Conservation (phyloP, 371 early-diverging fungal genomes). For the Catenaria anguillulae region DNA sequence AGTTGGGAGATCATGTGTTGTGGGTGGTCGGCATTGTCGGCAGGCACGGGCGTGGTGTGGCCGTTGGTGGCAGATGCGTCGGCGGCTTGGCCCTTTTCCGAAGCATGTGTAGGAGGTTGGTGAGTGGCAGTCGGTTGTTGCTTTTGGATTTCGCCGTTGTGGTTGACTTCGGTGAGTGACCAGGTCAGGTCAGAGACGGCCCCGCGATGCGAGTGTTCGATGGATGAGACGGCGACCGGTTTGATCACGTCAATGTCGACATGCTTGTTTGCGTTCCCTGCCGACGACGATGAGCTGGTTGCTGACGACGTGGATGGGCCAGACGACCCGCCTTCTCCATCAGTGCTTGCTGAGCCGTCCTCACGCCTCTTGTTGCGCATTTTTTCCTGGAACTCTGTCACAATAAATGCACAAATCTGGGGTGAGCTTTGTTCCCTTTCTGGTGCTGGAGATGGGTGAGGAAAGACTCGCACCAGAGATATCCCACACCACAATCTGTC, state of each 20-base stretch:
- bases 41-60: too few species aligned
- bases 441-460: too few species aligned
- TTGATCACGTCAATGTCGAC: slow-evolving; percentile 20
- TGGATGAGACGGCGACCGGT: slow-evolving; percentile 28
- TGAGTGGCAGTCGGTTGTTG: too few species aligned
- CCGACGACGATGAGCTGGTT: too few species aligned
- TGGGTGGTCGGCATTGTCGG: slow-evolving; percentile 23
- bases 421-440: too few species aligned
- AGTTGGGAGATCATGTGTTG: slow-evolving; percentile 16
- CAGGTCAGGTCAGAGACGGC: slow-evolving; percentile 28
- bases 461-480: slow-evolving; percentile 16
- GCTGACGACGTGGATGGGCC: too few species aligned
- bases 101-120: too few species aligned
- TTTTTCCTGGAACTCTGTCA: slow-evolving; percentile 9
- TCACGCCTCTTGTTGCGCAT: neutral
- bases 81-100: too few species aligned
- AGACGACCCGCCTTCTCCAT: too few species aligned
- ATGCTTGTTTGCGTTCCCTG: slow-evolving; percentile 8
- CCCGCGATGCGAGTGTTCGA: slow-evolving; percentile 31
- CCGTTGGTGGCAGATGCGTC: too few species aligned
- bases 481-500: slow-evolving; percentile 40
- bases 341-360: too few species aligned
- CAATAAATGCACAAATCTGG: too few species aligned
- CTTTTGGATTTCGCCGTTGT: slow-evolving; percentile 30
- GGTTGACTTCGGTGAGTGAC: slow-evolving; percentile 19